Conservation (phyloP, 768 basidiomycete genomes). For the Hemileccinum rubropunctum region DNA sequence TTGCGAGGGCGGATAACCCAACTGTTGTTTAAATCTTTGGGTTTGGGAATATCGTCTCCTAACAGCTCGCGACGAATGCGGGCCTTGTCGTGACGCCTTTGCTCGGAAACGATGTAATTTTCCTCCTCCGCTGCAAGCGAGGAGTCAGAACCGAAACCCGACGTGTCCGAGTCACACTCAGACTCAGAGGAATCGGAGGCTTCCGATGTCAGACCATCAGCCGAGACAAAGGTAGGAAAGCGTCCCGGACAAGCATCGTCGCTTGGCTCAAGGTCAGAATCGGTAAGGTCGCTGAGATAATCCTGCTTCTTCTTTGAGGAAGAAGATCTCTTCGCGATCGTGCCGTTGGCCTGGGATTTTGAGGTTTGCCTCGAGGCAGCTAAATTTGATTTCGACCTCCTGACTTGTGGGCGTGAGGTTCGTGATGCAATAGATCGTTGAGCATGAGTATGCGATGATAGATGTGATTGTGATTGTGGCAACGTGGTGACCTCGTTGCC, state of each 20-base stretch:
- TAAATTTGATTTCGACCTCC: constrained; percentile 29
- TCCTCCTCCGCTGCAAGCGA: constrained; percentile 63
- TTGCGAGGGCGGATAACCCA: constrained; percentile 74
- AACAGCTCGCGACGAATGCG: constrained; percentile 60
- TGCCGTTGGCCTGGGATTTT: constrained; percentile 41
- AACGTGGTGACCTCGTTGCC: constrained; percentile 36
- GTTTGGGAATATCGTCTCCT: constrained; percentile 47
- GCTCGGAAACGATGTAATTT: constrained; percentile 51
- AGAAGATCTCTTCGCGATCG: constrained; percentile 27
- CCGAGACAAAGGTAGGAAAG: constrained; percentile 70
- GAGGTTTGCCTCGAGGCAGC: constrained; percentile 32
- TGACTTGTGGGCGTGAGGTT: constrained; percentile 20
- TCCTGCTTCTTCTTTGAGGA: constrained; percentile 19
- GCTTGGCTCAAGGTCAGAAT: constrained; percentile 34
- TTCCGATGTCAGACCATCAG: constrained; percentile 52
- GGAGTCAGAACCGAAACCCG: constrained; percentile 51
- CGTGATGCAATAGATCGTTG: constrained; percentile 25
- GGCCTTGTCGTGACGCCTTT: constrained; percentile 44
- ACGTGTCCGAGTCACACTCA: constrained; percentile 31
- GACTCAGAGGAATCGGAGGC: constrained; percentile 46
- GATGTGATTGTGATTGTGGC: constrained; percentile 37
- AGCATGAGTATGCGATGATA: constrained; percentile 22
- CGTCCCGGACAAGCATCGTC: constrained; percentile 34
- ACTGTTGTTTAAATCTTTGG: constrained; percentile 42
- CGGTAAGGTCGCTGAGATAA: constrained; percentile 15